These are phyloP conservation scores for Vigna unguiculata DNA, from an alignment of 306 rosid genomes.

Conservation along the genomic window DNA sequence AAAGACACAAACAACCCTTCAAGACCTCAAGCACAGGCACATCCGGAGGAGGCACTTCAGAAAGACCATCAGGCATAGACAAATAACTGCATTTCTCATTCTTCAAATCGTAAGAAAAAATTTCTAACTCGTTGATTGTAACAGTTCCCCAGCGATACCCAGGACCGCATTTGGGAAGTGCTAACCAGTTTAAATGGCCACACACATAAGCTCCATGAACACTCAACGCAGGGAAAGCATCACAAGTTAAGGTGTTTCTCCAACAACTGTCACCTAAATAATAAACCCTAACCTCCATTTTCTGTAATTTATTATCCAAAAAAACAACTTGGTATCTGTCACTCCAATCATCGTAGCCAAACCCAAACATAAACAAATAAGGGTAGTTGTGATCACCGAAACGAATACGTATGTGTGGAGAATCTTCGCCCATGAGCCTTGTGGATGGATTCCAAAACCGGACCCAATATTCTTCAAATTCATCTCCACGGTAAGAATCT, in stretches of 20 bases:
- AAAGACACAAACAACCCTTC: not conserved
- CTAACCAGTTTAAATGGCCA: not conserved
- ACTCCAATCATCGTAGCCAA: not conserved
- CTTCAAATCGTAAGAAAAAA: not conserved
- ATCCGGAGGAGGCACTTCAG: not conserved
- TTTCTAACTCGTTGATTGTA: not conserved
- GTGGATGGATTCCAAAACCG: not conserved
- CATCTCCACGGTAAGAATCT: not conserved
- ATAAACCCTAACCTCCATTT: not conserved
- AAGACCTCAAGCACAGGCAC: not conserved
- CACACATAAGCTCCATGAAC: not conserved
- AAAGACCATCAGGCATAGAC: not conserved
- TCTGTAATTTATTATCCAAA: not conserved
- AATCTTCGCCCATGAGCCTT: not conserved
- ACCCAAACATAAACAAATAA: not conserved
- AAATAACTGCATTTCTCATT: not conserved
- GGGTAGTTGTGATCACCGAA: not conserved
- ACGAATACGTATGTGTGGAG: not conserved
- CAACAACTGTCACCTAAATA: not conserved
- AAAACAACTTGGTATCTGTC: not conserved
- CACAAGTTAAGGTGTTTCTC: not conserved
- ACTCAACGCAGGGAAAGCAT: not conserved
- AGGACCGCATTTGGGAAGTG: not conserved
- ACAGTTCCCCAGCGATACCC: not conserved
- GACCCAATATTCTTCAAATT: not conserved